Evolutionary conservation across 2,329 filamentous ascomycete species (phyloP).

Genomic region (Pseudocercospora fuligena): DNA sequence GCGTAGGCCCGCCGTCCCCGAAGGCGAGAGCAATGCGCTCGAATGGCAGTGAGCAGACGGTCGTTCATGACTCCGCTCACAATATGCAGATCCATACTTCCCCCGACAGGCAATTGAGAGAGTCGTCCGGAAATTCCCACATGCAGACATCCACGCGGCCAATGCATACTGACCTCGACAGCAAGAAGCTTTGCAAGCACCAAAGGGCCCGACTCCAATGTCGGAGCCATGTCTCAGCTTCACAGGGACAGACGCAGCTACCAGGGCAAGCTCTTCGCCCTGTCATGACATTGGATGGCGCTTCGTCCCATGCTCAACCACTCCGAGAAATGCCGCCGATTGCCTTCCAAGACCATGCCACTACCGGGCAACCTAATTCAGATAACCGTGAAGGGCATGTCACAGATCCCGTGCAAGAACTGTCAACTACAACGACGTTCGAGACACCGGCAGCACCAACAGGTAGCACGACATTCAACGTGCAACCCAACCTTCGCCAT

Average conservation of each 20-base stretch:
- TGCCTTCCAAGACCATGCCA: constrained; percentile 12
- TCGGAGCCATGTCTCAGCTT: not conserved
- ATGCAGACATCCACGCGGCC: not conserved
- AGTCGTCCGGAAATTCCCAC: not conserved
- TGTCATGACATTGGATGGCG: constrained; percentile 17
- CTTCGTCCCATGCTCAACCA: constrained; percentile 6
- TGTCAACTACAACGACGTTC: constrained; percentile 15
- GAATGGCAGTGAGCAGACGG: not conserved
- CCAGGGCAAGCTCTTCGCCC: constrained; percentile 7
- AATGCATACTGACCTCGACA: not conserved
- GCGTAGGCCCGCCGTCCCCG: not conserved
- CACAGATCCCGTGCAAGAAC: not conserved
- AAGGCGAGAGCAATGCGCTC: not conserved
- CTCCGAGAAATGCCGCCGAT: constrained; percentile 12
- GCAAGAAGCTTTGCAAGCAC: constrained; percentile 22
- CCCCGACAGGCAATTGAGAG: constrained; percentile 1
- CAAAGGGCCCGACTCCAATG: constrained; percentile 14
- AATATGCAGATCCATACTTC: not conserved
- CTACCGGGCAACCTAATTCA: not conserved
- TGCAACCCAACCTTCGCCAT: constrained; percentile 12
- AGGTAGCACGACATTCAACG: constrained; percentile 14
- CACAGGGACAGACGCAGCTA: not conserved
- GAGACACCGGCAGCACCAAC: constrained; percentile 13
- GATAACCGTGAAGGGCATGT: not conserved
- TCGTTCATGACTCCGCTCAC: not conserved